Conservation (phyloP, 345 rosid genomes). For the Gossypium anomalum region DNA sequence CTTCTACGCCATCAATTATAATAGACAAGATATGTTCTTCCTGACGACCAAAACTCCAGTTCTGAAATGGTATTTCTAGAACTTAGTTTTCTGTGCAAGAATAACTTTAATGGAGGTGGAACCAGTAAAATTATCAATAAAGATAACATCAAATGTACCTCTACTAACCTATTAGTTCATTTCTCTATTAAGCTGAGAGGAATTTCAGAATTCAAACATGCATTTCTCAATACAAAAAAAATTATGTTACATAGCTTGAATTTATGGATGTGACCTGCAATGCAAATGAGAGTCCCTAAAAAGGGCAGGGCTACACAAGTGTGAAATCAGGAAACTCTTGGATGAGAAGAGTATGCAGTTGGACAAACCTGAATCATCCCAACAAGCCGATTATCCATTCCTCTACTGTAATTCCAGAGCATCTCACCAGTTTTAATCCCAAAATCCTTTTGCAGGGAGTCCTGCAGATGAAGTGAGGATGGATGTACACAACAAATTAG, state of each 20-base stretch:
- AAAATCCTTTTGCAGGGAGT: constrained; percentile 72
- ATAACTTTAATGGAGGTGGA: background rate
- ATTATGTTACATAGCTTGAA: background rate
- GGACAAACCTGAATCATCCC: constrained; percentile 64
- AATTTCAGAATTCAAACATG: background rate
- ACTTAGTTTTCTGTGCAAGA: background rate
- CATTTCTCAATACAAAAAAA: background rate
- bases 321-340: background rate
- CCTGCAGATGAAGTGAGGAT: constrained; percentile 40
- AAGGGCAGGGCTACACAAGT: background rate
- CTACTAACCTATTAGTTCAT: background rate
- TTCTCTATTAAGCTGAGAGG: background rate
- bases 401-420: constrained; percentile 93
- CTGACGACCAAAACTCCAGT: background rate
- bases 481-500: constrained; percentile 4
- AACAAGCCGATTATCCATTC: constrained; percentile 72
- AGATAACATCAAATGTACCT: background rate
- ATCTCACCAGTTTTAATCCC: constrained; percentile 94
- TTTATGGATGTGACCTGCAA: background rate
- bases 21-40: background rate
- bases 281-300: background rate
- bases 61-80: background rate
- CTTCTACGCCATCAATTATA: background rate
- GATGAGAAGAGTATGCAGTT: background rate
- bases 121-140: background rate